phyloP scores from a whole-genome alignment of 2,329 filamentous ascomycete genomes.

The Fusarium sp. region DNA sequence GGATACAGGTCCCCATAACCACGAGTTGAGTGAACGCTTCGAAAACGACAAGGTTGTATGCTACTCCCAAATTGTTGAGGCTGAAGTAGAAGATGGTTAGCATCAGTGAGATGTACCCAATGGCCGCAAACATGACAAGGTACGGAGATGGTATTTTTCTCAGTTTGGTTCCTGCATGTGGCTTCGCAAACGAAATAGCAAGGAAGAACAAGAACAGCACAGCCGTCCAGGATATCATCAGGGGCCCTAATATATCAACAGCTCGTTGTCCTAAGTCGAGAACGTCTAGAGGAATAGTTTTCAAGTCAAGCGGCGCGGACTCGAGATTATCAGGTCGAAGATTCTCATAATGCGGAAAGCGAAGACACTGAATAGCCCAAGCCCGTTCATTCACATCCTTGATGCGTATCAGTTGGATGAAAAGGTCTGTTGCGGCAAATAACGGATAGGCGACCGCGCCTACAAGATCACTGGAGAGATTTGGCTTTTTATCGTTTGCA shows the following conservation, averaged over 20 bases:
- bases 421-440: conserved; percentile 18
- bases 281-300: background rate
- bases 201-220: background rate
- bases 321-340: background rate
- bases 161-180: rapidly evolving
- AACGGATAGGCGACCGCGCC: conserved; percentile 17
- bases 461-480: conserved; percentile 12
- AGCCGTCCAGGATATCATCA: conserved; percentile 2
- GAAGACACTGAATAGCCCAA: conserved; percentile 13
- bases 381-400: background rate
- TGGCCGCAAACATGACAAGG: background rate
- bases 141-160: background rate
- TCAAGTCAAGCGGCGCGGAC: background rate
- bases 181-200: background rate
- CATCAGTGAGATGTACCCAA: background rate
- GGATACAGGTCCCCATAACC: background rate
- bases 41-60: background rate
- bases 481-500: background rate
- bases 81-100: conserved; percentile 12
- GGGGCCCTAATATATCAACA: conserved; percentile 6
- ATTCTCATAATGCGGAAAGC: background rate
- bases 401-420: conserved; percentile 1
- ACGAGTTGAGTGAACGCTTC: background rate
- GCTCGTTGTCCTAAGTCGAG: conserved; percentile 1
- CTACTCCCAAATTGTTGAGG: background rate